Conservation (phyloP, 208 protist species). For the Trypanosoma congolense region DNA sequence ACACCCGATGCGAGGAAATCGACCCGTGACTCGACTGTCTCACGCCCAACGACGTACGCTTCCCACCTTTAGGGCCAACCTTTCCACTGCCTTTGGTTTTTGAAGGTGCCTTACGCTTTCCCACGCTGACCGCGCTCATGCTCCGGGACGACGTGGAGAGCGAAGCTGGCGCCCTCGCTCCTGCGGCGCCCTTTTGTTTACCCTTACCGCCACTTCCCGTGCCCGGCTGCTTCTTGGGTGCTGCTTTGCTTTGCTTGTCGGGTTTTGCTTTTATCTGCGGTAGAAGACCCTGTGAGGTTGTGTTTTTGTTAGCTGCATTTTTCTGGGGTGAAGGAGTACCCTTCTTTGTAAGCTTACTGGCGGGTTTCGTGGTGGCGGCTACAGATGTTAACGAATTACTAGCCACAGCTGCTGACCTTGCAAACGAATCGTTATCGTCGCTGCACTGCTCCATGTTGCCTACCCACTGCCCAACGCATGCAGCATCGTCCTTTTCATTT, state of each 20-base stretch:
- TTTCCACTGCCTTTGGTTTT: neutral
- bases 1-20: neutral
- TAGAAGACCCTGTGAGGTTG: neutral
- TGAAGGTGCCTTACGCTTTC: neutral
- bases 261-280: neutral
- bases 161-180: neutral
- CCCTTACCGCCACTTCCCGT: neutral
- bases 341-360: neutral
- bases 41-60: neutral
- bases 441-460: neutral
- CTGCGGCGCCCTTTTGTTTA: neutral
- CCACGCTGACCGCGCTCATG: neutral
- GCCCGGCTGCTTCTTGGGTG: neutral
- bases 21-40: neutral
- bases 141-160: neutral
- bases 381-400: neutral
- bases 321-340: slow-evolving; percentile 1
- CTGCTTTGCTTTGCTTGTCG: neutral
- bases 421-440: slow-evolving; percentile 1
- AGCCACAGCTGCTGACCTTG: neutral
- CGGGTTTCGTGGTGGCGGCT: neutral
- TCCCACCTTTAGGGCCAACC: neutral
- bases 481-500: slow-evolving; percentile 3
- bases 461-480: slow-evolving; percentile 15
- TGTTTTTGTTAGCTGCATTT: neutral